Conservation (phyloP, 202 grass and related monocot genomes). For the Setaria italica region DNA sequence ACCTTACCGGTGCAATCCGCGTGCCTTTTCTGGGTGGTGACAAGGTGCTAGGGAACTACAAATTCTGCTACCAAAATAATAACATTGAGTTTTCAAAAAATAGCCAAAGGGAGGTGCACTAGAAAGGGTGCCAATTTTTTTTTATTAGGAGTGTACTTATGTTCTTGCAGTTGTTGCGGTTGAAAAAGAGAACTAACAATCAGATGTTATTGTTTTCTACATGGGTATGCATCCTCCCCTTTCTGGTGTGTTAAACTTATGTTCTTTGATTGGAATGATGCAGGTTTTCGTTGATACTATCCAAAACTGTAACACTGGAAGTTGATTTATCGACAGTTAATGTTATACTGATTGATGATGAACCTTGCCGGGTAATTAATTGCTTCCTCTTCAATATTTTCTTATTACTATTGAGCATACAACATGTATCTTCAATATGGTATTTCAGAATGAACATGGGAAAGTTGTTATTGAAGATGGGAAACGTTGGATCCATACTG, state of each 20-base stretch:
- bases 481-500: constrained; percentile 69
- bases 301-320: constrained; percentile 68
- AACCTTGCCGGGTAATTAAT: constrained; percentile 61
- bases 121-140: constrained; percentile 1
- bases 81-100: not conserved
- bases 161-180: constrained; percentile 1
- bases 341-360: constrained; percentile 62
- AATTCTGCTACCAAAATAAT: not conserved
- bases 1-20: not conserved
- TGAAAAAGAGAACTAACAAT: not conserved
- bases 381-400: constrained; percentile 15
- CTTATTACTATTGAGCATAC: constrained; percentile 13
- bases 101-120: constrained; percentile 1
- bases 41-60: not conserved
- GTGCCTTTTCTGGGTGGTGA: not conserved
- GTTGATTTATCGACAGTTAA: constrained; percentile 57
- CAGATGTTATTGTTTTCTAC: not conserved
- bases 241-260: constrained; percentile 10
- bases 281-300: constrained; percentile 82
- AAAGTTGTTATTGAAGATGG: constrained; percentile 28
- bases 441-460: constrained; percentile 52
- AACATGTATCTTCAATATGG: constrained; percentile 3
- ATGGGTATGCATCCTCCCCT: not conserved
- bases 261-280: constrained; percentile 36
- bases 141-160: not conserved